A percentile compares a stretch with the other conserved stretches of the same genome.
Evolutionary conservation across 768 basidiomycete genomes (phyloP).

Genomic region (Calvatia gigantea): DNA sequence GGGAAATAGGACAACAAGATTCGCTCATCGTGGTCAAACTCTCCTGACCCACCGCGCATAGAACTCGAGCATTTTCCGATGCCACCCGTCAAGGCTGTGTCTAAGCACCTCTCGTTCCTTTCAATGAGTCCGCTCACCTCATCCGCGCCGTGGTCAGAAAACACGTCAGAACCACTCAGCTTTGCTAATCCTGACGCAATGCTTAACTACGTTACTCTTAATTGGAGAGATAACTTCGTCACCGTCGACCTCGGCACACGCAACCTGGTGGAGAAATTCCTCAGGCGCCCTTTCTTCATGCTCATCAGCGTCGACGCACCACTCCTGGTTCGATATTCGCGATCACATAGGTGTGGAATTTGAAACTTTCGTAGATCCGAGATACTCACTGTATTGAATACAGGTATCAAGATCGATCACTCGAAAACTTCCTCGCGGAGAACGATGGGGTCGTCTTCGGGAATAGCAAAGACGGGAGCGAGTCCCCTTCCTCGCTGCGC

Average conservation of each 20-base stretch:
- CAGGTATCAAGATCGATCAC: conserved; percentile 26
- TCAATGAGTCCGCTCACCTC: conserved; percentile 33
- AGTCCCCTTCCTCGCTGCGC: conserved; percentile 25
- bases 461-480: conserved; percentile 12
- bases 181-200: conserved; percentile 52
- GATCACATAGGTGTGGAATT: conserved; percentile 45
- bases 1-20: neutral
- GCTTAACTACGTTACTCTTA: conserved; percentile 70
- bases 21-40: conserved; percentile 9
- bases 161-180: conserved; percentile 21
- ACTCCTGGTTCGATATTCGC: conserved; percentile 59
- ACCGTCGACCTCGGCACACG: conserved; percentile 65
- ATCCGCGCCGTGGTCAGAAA: conserved; percentile 20
- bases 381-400: too few species aligned
- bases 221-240: conserved; percentile 81
- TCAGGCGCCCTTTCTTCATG: conserved; percentile 88
- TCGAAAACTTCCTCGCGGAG: conserved; percentile 72
- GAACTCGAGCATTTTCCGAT: conserved; percentile 9
- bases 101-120: conserved; percentile 37
- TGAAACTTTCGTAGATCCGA: too few species aligned
- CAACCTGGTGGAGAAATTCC: conserved; percentile 61
- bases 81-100: conserved; percentile 5
- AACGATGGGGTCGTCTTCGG: conserved; percentile 74
- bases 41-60: conserved; percentile 6
- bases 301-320: conserved; percentile 85